Conservation (phyloP, 2,329 filamentous ascomycete genomes). For the Fonsecaea pedrosoi region DNA sequence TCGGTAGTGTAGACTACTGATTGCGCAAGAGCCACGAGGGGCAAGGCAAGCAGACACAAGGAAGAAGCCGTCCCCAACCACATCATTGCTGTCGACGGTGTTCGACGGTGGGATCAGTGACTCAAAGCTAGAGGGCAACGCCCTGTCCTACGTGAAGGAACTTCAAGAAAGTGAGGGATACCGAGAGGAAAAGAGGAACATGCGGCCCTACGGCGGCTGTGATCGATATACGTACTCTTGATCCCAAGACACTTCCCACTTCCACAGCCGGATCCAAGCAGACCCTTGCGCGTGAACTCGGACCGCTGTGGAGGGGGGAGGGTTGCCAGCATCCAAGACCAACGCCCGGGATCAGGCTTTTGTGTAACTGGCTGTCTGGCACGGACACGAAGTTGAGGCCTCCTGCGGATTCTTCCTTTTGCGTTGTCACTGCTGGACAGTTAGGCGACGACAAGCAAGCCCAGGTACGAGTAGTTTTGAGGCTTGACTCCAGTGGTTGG, state of each 20-base stretch:
- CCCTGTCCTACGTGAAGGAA: background rate
- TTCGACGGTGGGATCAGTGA: background rate
- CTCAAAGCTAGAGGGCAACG: conserved; percentile 1
- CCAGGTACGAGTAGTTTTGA: conserved; percentile 1
- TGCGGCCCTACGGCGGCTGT: conserved; percentile 17
- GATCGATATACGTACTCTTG: conserved; percentile 12
- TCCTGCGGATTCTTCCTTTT: conserved; percentile 1
- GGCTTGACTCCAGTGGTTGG: conserved; percentile 10
- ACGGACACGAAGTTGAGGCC: conserved; percentile 15
- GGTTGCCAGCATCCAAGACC: conserved; percentile 3
- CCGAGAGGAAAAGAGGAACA: conserved; percentile 3
- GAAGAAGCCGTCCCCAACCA: conserved; percentile 1
- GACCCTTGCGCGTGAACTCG: background rate
- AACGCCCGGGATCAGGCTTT: conserved; percentile 1
- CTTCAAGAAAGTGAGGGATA: conserved; percentile 6
- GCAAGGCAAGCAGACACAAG: conserved; percentile 13
- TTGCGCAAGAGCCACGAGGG: conserved; percentile 4
- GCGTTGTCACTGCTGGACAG: background rate
- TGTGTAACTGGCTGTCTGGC: background rate
- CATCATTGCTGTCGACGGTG: conserved; percentile 3
- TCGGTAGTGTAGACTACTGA: conserved; percentile 11
- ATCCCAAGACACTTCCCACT: background rate
- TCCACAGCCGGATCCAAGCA: background rate
- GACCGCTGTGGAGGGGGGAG: background rate
- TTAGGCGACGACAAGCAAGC: conserved; percentile 13